Conservation (phyloP, 2,329 filamentous ascomycete species). For the Colletotrichum nymphaeae region DNA sequence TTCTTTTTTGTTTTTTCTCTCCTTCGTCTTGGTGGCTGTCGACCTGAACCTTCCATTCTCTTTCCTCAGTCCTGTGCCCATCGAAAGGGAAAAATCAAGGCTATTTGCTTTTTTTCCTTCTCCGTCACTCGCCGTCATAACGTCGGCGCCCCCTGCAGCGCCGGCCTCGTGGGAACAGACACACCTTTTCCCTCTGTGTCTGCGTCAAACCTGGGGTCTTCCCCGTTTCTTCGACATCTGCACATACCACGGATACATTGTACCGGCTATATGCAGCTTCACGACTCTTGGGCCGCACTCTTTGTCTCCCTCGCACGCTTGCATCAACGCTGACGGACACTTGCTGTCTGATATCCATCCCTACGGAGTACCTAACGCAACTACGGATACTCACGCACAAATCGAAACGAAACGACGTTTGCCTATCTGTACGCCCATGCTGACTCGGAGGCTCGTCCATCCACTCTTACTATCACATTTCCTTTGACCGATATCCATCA, state of each 20-base stretch:
- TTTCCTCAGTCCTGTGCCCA: not conserved
- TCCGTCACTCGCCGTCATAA: constrained; percentile 1
- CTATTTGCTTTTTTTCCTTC: not conserved
- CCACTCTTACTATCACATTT: not conserved
- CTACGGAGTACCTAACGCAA: no score
- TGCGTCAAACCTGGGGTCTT: not conserved
- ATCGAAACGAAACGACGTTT: not conserved
- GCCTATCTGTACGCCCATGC: not conserved
- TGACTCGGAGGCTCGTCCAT: not conserved
- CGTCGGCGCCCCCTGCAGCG: constrained; percentile 16
- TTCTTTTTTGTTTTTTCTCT: not conserved
- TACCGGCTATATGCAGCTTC: not conserved
- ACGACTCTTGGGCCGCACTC: not conserved
- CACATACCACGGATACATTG: not conserved
- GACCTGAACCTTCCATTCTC: not conserved
- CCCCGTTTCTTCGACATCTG: not conserved
- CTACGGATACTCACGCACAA: not conserved
- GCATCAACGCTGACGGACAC: not conserved
- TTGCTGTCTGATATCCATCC: not conserved
- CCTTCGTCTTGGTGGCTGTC: not conserved
- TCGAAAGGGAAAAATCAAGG: not conserved
- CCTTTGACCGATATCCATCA: not conserved
- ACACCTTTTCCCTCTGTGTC: not conserved
- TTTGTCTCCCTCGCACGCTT: not conserved
- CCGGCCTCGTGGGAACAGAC: constrained; percentile 27